Evolutionary conservation across 345 rosid species (phyloP), one percentile per base, ranked within the genome.

Genomic region (Lumnitzera littorea): DNA sequence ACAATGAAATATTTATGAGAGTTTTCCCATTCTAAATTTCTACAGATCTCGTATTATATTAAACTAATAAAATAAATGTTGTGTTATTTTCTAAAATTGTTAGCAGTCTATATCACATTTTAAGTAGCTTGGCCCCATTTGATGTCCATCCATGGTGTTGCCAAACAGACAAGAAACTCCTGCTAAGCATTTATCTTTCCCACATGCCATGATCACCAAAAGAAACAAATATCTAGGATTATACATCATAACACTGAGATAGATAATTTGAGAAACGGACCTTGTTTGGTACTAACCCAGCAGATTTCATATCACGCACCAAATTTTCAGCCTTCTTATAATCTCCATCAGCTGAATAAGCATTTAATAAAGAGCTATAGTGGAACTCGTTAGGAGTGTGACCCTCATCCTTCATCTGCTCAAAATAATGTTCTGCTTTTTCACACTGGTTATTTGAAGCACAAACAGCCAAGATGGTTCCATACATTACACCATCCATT

Each of bases 281-380:
- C 96, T 92, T 85, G 73, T 89, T 85, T 64, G 88, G 94, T 62
- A 60, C 85, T 77, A 92, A 72, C 78, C 96, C 96, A 46, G 79
- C 72, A 68, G 89, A 78, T 76, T 81, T 82, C 87, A 92, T 81
- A 62, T 85, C 85, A 57, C 67, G 76, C 71, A 89, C 80, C 78
- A 92, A 76, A 71, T 78, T 81, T 57, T 89, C 94, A 51, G 96
- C 96, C 82, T 82, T 87, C 78, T 75, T 72, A 68, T 83, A 87
- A 69, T 85, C 64, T 58, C 98, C 96, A 61, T 60, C 73, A 48
- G 72, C 76, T 53, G 98, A 76, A 66, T 85, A 89, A 62, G 98
- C 87, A 81, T 92, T 89, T 60, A 92, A 84, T 58, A 92, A 84
- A 66, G 94, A 81, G 71, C 96, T 84, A 73, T 85, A 89, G 66